Conservation (phyloP, 2,329 filamentous ascomycete species). For the Fusarium kyushuense region DNA sequence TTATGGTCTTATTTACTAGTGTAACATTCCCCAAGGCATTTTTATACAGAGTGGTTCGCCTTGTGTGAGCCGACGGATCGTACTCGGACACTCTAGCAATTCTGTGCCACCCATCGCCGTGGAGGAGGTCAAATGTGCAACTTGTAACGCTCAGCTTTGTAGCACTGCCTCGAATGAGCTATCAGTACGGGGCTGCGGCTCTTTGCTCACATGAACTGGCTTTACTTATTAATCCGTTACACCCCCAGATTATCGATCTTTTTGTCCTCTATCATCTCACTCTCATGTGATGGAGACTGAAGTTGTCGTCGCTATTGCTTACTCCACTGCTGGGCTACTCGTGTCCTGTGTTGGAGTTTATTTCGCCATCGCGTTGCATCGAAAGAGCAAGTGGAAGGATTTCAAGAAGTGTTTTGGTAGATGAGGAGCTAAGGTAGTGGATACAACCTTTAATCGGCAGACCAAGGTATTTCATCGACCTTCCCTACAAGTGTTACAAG, state of each 20-base stretch:
- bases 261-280: background rate
- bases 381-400: background rate
- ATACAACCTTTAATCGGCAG: rapidly evolving
- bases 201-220: background rate
- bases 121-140: slow-evolving; percentile 4
- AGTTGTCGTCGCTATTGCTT: background rate
- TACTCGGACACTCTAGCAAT: background rate
- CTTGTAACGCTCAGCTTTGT: background rate
- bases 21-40: background rate
- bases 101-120: background rate
- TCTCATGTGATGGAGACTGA: background rate
- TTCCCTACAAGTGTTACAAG: no score
- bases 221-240: background rate
- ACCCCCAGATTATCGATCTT: background rate
- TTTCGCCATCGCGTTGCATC: background rate
- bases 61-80: background rate
- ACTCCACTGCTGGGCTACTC: background rate
- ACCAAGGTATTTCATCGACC: background rate
- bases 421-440: background rate
- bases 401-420: background rate
- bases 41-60: background rate
- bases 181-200: background rate
- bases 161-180: slow-evolving; percentile 1
- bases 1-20: background rate
- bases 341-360: background rate